These are phyloP conservation scores for Russula abietina DNA, from an alignment of 768 basidiomycete genomes.

Conservation along the genomic window DNA sequence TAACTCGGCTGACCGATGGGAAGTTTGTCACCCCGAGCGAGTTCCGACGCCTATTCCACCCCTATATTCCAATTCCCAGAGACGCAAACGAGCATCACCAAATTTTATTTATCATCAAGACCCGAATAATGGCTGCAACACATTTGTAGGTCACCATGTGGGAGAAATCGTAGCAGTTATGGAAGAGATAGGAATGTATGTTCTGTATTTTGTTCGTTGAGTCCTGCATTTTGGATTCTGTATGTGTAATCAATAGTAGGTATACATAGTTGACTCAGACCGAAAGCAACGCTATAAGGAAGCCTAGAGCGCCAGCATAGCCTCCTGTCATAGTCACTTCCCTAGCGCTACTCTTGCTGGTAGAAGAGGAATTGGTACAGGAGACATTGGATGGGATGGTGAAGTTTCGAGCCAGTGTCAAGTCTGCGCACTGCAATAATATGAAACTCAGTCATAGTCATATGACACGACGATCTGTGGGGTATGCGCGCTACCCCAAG, in stretches of 20 bases:
- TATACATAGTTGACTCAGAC: too few relatives aligned
- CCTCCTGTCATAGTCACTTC: constrained; percentile 1
- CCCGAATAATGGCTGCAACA: too few relatives aligned
- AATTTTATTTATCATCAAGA: too few relatives aligned
- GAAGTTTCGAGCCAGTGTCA: constrained; percentile 55
- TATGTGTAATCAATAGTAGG: too few relatives aligned
- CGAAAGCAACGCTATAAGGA: neutral
- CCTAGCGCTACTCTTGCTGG: neutral
- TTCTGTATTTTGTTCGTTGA: too few relatives aligned
- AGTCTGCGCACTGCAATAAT: constrained; percentile 61
- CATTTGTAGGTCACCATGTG: too few relatives aligned
- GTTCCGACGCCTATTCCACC: neutral
- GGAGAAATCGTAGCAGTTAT: neutral
- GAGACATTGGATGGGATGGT: constrained; percentile 41
- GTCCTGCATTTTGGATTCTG: too few relatives aligned
- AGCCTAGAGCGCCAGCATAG: neutral
- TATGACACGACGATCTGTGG: neutral
- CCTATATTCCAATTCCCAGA: too few relatives aligned
- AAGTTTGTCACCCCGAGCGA: too few relatives aligned
- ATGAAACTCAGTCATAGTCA: neutral
- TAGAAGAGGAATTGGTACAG: constrained; percentile 33
- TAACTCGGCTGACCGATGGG: neutral
- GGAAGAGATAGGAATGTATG: too few relatives aligned
- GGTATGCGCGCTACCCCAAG: neutral
- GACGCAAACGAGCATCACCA: too few relatives aligned